These are phyloP conservation scores for Sporobolomyces roseus DNA, from an alignment of 768 basidiomycete species.

Conservation along the genomic window DNA sequence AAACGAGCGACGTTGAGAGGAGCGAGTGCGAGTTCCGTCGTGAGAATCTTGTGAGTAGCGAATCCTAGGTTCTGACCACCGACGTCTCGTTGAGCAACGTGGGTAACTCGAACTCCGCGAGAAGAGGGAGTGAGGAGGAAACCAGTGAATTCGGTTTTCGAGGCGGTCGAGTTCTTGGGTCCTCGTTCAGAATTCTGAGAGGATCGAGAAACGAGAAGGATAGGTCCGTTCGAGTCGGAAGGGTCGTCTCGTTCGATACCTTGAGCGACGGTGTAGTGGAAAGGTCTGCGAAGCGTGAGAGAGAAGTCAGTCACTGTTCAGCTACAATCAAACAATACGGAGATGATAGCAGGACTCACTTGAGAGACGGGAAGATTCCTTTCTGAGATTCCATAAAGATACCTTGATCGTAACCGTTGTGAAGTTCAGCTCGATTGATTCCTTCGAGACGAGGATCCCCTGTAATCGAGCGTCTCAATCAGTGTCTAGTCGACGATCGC, in stretches of 20 bases:
- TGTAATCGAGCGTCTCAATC: neutral
- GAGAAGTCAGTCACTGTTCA: too few relatives aligned
- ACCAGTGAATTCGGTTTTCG: constrained; percentile 17
- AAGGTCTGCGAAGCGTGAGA: neutral
- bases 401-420: constrained; percentile 39
- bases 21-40: constrained; percentile 20
- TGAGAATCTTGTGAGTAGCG: constrained; percentile 32
- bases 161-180: constrained; percentile 10
- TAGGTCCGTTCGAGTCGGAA: constrained; percentile 18
- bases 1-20: constrained; percentile 27
- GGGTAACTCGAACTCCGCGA: constrained; percentile 11
- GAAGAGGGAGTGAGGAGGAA: constrained; percentile 9
- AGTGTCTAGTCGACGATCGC: neutral
- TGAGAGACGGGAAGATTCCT: constrained; percentile 34
- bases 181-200: neutral
- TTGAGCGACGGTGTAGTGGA: constrained; percentile 19
- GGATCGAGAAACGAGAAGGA: constrained; percentile 31
- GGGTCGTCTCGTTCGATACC: constrained; percentile 33
- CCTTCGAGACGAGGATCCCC: constrained; percentile 32
- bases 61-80: neutral
- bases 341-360: neutral
- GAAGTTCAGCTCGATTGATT: constrained; percentile 13
- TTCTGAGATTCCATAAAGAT: constrained; percentile 29
- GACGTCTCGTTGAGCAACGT: constrained; percentile 14
- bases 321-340: neutral